phyloP scores from a whole-genome alignment of 1,139 yeast species.

The Nakaseomyces sp. region DNA sequence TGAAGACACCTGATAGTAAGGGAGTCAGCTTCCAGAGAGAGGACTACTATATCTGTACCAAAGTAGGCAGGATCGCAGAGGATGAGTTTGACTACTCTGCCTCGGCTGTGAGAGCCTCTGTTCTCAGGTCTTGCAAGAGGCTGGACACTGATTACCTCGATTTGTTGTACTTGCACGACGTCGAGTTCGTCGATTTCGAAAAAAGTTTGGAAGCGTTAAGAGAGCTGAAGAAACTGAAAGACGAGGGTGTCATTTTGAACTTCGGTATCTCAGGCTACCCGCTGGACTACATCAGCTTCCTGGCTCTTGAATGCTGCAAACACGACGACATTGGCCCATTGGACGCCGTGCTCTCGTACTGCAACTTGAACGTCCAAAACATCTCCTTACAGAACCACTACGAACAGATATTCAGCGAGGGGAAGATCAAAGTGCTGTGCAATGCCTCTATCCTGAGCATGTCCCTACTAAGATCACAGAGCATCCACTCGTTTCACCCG shows the following conservation, averaged over 20 bases:
- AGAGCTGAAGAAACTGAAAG: conserved; percentile 50
- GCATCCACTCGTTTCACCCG: conserved; percentile 76
- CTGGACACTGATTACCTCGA: conserved; percentile 63
- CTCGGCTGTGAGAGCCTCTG: conserved; percentile 50
- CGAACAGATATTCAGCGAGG: conserved; percentile 42
- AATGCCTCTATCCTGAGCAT: conserved; percentile 84
- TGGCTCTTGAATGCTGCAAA: conserved; percentile 37
- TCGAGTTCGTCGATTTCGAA: conserved; percentile 61
- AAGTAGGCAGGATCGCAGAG: conserved; percentile 67
- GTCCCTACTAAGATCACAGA: conserved; percentile 66
- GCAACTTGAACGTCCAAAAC: conserved; percentile 79
- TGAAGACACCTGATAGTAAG: conserved; percentile 25
- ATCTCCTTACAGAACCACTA: conserved; percentile 44
- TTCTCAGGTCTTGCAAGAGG: conserved; percentile 55
- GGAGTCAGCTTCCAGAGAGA: conserved; percentile 42
- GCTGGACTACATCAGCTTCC: conserved; percentile 49
- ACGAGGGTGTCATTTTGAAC: conserved; percentile 52
- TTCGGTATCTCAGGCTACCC: conserved; percentile 90
- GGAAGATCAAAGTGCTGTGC: conserved; percentile 49
- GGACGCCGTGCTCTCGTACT: conserved; percentile 72
- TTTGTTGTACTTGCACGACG: conserved; percentile 77
- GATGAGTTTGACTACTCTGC: conserved; percentile 71
- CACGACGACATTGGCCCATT: conserved; percentile 39
- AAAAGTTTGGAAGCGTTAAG: conserved; percentile 54
- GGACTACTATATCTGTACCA: conserved; percentile 65